Evolutionary conservation across 73 alveolate genomes (phyloP).

Genomic region (Blepharisma japonicum): DNA sequence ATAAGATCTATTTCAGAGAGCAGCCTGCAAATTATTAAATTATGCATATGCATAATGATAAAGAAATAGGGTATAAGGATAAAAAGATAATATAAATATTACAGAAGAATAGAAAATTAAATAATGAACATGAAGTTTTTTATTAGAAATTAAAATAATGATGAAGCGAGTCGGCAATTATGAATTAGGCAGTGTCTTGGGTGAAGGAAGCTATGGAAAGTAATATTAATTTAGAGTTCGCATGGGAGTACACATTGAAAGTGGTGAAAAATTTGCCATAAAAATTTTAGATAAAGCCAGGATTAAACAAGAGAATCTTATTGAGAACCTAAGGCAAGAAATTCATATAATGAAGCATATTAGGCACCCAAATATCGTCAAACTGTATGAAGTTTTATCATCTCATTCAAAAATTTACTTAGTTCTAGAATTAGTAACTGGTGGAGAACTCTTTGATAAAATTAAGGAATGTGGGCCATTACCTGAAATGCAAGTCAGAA

Average conservation of each 20-base stretch:
- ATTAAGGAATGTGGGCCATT: constrained; percentile 67
- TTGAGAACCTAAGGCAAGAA: constrained; percentile 77
- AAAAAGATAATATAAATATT: too few relatives aligned
- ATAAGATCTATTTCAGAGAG: too few relatives aligned
- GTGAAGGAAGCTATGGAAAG: constrained; percentile 53
- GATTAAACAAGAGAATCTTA: constrained; percentile 45
- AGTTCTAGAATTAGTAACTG: constrained; percentile 76
- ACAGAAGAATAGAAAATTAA: too few relatives aligned
- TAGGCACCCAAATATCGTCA: constrained; percentile 81
- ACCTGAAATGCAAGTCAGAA: constrained; percentile 67
- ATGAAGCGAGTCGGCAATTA: constrained; percentile 52
- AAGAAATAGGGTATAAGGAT: too few relatives aligned
- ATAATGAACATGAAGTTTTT: too few relatives aligned
- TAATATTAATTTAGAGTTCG: constrained; percentile 40
- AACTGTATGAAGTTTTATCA: constrained; percentile 74
- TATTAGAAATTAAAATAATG: constrained; percentile 16
- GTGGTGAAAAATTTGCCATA: constrained; percentile 44
- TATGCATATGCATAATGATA: too few relatives aligned
- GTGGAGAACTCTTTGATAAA: constrained; percentile 90
- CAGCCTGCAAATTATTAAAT: too few relatives aligned
- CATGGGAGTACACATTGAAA: constrained; percentile 33
- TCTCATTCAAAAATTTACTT: constrained; percentile 54
- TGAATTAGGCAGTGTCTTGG: constrained; percentile 45
- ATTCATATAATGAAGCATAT: constrained; percentile 66
- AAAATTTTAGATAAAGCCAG: constrained; percentile 51